Conservation (phyloP, 202 grass and related monocot species). For the Cymbopogon flexuosus region DNA sequence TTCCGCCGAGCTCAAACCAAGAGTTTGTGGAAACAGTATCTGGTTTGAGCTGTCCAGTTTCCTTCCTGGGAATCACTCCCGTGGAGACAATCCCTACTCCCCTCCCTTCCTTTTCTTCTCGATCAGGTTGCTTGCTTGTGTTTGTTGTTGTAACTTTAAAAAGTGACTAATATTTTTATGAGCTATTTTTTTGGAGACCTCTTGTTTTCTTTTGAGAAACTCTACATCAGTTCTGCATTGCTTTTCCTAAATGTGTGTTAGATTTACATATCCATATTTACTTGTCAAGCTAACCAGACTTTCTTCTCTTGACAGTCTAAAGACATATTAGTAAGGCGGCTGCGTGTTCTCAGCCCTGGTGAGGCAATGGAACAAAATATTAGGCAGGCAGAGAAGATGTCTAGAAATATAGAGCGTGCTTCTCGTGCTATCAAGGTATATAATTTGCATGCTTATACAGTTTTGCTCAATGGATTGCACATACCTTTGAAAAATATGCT, state of each 20-base stretch:
- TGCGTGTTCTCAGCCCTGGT: constrained; percentile 71
- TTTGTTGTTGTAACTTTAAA: constrained; percentile 1
- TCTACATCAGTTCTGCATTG: not conserved
- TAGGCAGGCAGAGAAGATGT: constrained; percentile 89
- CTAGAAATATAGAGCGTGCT: constrained; percentile 69
- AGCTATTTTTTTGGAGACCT: not conserved
- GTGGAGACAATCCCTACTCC: not conserved
- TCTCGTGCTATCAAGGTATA: constrained; percentile 65
- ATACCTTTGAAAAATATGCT: not conserved
- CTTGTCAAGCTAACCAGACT: constrained; percentile 26
- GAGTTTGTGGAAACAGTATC: not conserved
- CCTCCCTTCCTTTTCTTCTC: not conserved
- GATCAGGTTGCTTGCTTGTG: not conserved
- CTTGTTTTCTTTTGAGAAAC: not conserved
- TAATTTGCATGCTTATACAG: constrained; percentile 9
- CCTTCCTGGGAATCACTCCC: not conserved
- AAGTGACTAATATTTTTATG: constrained; percentile 17
- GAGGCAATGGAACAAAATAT: constrained; percentile 89
- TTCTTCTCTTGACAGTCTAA: constrained; percentile 57
- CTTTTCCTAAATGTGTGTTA: constrained; percentile 12
- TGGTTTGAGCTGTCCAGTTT: not conserved
- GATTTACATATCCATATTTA: constrained; percentile 6
- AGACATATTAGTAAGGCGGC: constrained; percentile 59
- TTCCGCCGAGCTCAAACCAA: not conserved
- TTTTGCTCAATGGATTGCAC: not conserved